Evolutionary conservation across 139 green algal species (phyloP).

Genomic region (Volvox reticuliferus): DNA sequence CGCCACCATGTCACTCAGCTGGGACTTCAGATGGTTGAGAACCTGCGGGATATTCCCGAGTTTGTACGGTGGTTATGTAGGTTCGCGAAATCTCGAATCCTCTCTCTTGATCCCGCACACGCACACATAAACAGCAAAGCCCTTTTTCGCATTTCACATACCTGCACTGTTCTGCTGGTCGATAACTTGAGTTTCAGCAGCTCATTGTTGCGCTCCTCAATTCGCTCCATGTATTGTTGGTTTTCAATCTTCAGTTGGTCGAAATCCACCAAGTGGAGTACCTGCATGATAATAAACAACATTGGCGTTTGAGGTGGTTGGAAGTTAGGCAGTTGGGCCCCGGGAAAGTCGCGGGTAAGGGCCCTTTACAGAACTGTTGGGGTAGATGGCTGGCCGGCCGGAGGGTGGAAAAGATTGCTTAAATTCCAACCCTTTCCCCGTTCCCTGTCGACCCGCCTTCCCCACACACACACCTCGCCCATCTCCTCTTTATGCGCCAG

Average conservation of each 20-base stretch:
- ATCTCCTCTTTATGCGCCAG: slow-evolving; percentile 88
- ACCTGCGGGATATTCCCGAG: slow-evolving; percentile 58
- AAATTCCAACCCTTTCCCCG: not conserved
- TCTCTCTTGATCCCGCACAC: no score
- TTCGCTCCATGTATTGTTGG: slow-evolving; percentile 88
- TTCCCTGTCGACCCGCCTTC: slow-evolving; percentile 16
- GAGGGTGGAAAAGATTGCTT: no score
- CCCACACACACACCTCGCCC: slow-evolving; percentile 66
- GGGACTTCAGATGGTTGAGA: slow-evolving; percentile 81
- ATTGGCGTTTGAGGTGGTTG: not conserved
- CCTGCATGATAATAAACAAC: slow-evolving; percentile 2
- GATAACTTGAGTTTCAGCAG: slow-evolving; percentile 86
- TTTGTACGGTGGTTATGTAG: no score
- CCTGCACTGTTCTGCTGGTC: slow-evolving; percentile 81
- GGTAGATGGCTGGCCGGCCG: no score
- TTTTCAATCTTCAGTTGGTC: slow-evolving; percentile 96
- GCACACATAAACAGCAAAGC: no score
- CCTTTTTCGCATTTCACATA: slow-evolving; percentile 26
- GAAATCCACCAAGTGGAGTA: slow-evolving; percentile 89
- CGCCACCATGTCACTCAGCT: slow-evolving; percentile 63
- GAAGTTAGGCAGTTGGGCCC: not conserved
- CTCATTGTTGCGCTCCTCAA: slow-evolving; percentile 89
- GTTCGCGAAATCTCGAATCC: no score
- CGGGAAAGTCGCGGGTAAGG: no score
- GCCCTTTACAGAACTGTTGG: no score